Evolutionary conservation across 2,329 filamentous ascomycete genomes (phyloP).

Genomic region (Incumbomyces lentus): DNA sequence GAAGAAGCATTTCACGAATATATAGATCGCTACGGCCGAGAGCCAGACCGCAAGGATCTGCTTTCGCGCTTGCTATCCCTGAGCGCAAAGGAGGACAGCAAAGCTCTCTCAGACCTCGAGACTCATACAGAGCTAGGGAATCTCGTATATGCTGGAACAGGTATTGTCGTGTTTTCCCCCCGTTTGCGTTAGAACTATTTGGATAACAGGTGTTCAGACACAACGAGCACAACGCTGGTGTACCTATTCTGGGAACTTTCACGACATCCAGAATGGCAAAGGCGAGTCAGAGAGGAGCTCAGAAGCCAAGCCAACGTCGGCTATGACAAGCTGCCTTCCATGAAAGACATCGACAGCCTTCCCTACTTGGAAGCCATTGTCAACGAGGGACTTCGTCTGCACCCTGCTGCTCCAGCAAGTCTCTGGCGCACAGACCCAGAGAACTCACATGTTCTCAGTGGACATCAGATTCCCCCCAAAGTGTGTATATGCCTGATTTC

Average conservation of each 20-base stretch:
- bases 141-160: constrained; percentile 11
- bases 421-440: not conserved
- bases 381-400: constrained; percentile 51
- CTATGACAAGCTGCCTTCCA: constrained; percentile 24
- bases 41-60: constrained; percentile 10
- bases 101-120: constrained; percentile 4
- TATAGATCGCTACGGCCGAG: constrained; percentile 6
- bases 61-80: constrained; percentile 9
- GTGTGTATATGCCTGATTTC: constrained; percentile 1
- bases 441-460: constrained; percentile 6
- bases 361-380: constrained; percentile 49
- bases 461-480: constrained; percentile 5
- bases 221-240: constrained; percentile 30
- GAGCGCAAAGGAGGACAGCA: constrained; percentile 3
- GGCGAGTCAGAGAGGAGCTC: constrained; percentile 25
- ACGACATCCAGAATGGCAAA: constrained; percentile 24
- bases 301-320: constrained; percentile 10
- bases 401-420: constrained; percentile 47
- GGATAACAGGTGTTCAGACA: constrained; percentile 24
- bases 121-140: constrained; percentile 8
- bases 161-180: too few relatives aligned
- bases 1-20: constrained; percentile 6
- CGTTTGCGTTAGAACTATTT: too few relatives aligned
- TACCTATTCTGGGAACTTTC: constrained; percentile 32
- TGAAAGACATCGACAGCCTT: constrained; percentile 38